phyloP scores from a whole-genome alignment of 805 yeast species.

The Starmerella kuoi region DNA sequence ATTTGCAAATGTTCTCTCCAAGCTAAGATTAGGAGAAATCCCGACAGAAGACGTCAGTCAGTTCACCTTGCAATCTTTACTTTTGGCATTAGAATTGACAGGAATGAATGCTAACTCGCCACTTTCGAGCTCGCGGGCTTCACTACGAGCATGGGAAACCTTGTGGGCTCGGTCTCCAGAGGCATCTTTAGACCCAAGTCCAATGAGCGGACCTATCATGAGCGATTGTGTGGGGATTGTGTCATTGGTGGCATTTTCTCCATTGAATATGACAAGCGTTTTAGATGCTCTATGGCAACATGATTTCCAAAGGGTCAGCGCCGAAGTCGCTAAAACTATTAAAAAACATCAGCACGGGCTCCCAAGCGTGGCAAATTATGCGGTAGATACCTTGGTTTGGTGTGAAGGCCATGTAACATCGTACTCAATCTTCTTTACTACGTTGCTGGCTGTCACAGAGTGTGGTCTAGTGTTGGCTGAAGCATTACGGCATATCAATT shows the following conservation, averaged over 20 bases:
- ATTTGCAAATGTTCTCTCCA: constrained; percentile 9
- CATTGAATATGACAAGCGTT: constrained; percentile 30
- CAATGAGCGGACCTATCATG: constrained; percentile 33
- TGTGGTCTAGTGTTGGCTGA: constrained; percentile 30
- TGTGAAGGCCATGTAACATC: constrained; percentile 31
- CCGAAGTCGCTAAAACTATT: constrained; percentile 22
- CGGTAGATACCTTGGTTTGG: constrained; percentile 31
- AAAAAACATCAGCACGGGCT: constrained; percentile 24
- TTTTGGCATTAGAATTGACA: constrained; percentile 13
- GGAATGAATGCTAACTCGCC: constrained; percentile 24
- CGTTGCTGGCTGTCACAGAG: constrained; percentile 29
- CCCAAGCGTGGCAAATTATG: constrained; percentile 30
- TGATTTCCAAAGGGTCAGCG: constrained; percentile 31
- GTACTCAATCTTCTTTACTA: constrained; percentile 29
- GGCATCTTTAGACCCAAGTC: constrained; percentile 33
- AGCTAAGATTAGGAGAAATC: constrained; percentile 13
- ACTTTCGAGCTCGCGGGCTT: constrained; percentile 22
- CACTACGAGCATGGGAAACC: constrained; percentile 30
- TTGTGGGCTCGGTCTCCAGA: constrained; percentile 33
- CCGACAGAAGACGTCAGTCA: constrained; percentile 17
- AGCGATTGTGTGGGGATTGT: constrained; percentile 34
- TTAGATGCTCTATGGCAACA: constrained; percentile 33
- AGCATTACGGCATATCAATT: constrained; percentile 19
- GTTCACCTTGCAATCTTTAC: constrained; percentile 13
- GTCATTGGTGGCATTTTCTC: constrained; percentile 30